Evolutionary conservation across 306 rosid species (phyloP).

Genomic region (Fragaria vesca): DNA sequence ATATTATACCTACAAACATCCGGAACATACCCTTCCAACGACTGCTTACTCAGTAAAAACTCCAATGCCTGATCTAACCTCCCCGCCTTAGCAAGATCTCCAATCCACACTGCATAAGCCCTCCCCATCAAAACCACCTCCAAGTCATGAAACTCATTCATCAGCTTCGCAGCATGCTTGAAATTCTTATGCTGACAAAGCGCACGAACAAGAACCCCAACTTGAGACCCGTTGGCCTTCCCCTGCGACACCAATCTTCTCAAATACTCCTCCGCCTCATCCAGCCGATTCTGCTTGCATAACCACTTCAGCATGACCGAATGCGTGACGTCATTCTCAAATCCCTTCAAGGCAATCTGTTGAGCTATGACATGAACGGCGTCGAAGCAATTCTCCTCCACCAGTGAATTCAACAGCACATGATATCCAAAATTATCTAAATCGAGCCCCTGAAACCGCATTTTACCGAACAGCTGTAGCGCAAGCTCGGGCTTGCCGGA

Average conservation of each 20-base stretch:
- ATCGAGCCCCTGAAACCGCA: slow-evolving; percentile 77
- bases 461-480: slow-evolving; percentile 58
- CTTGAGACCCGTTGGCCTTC: slow-evolving; percentile 32
- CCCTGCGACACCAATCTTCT: slow-evolving; percentile 37
- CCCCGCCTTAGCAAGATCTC: slow-evolving; percentile 55
- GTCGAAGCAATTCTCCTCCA: slow-evolving; percentile 45
- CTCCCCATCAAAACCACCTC: slow-evolving; percentile 36
- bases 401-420: slow-evolving; percentile 55
- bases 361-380: slow-evolving; percentile 40
- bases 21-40: slow-evolving; percentile 56
- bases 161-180: slow-evolving; percentile 46
- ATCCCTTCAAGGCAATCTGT: slow-evolving; percentile 56
- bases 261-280: slow-evolving; percentile 56
- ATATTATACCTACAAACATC: slow-evolving; percentile 44
- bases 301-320: slow-evolving; percentile 43
- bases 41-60: slow-evolving; percentile 44
- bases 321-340: slow-evolving; percentile 41
- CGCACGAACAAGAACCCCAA: slow-evolving; percentile 44
- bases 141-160: slow-evolving; percentile 39
- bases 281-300: slow-evolving; percentile 49
- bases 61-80: slow-evolving; percentile 56
- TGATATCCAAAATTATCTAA: slow-evolving; percentile 55
- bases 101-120: slow-evolving; percentile 59
- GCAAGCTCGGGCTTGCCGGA: slow-evolving; percentile 67
- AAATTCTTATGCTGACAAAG: slow-evolving; percentile 50